phyloP scores from a whole-genome alignment of 768 basidiomycete genomes.

The Hericium coralloides region DNA sequence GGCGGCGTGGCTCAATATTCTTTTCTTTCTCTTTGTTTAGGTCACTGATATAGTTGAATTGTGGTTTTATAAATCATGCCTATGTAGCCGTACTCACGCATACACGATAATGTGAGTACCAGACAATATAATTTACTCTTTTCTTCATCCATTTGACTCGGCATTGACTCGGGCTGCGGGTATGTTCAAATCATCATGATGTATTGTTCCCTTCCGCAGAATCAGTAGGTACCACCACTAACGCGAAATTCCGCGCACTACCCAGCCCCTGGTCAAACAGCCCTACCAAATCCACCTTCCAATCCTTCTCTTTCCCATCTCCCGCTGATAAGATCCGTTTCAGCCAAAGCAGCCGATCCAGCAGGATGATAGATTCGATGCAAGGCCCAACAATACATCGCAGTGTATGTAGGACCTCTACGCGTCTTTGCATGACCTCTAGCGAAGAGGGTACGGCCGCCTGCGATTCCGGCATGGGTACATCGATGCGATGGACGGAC shows the following conservation, averaged over 20 bases:
- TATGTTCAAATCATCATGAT: too few species aligned
- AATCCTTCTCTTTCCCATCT: neutral
- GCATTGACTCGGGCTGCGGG: too few species aligned
- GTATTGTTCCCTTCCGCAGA: neutral
- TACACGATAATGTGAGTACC: neutral
- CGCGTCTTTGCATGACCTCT: constrained; percentile 24
- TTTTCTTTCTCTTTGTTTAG: too few species aligned
- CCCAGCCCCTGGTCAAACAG: neutral
- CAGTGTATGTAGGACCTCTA: constrained; percentile 55
- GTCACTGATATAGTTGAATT: neutral
- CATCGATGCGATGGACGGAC: neutral
- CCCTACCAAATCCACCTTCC: neutral
- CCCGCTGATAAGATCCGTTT: constrained; percentile 22
- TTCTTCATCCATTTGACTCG: neutral
- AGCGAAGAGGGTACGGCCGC: neutral
- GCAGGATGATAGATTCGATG: constrained; percentile 55
- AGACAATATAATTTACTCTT: neutral
- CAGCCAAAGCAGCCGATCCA: constrained; percentile 56
- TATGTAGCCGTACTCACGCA: neutral
- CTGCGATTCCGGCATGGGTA: neutral
- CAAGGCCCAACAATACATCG: constrained; percentile 63
- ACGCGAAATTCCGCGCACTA: neutral
- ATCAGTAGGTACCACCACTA: neutral
- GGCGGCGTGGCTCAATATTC: too few species aligned
- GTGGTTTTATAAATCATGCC: neutral